A percentile compares a stretch with the other conserved stretches of the same genome.
phyloP scores from a whole-genome alignment of 202 grass and related monocot species.

The Brachypodium distachyon region DNA sequence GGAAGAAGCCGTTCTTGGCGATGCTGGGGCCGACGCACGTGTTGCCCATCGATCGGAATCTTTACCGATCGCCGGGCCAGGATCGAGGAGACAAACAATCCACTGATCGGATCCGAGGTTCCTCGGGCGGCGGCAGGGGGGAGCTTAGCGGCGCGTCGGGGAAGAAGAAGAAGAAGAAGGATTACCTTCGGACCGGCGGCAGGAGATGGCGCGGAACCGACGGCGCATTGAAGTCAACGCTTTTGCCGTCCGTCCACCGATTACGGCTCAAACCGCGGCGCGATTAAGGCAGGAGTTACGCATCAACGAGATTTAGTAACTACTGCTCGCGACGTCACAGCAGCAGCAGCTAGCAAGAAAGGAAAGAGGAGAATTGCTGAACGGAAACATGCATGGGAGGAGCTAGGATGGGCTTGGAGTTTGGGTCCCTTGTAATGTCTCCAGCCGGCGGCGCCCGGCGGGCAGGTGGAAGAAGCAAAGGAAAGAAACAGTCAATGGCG shows the following conservation, averaged over 20 bases:
- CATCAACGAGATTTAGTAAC: too few species aligned
- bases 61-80: not conserved
- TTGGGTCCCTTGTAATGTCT: conserved; percentile 2
- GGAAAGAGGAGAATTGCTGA: not conserved
- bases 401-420: conserved; percentile 4
- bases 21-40: conserved; percentile 83
- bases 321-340: not conserved
- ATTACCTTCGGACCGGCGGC: not conserved
- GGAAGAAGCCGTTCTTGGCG: conserved; percentile 76
- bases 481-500: conserved; percentile 22
- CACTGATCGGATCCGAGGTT: too few species aligned
- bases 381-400: not conserved
- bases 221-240: conserved; percentile 13
- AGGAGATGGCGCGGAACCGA: not conserved
- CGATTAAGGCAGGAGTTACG: not conserved
- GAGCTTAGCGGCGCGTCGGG: not conserved
- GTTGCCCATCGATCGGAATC: conserved; percentile 49
- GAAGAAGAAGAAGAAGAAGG: not conserved
- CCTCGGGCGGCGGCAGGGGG: too few species aligned
- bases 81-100: not conserved
- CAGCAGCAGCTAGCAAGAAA: not conserved
- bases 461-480: not conserved
- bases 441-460: not conserved
- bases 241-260: not conserved
- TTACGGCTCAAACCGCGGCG: not conserved